phyloP scores from a whole-genome alignment of 345 rosid genomes.

The Sonneratia alba region DNA sequence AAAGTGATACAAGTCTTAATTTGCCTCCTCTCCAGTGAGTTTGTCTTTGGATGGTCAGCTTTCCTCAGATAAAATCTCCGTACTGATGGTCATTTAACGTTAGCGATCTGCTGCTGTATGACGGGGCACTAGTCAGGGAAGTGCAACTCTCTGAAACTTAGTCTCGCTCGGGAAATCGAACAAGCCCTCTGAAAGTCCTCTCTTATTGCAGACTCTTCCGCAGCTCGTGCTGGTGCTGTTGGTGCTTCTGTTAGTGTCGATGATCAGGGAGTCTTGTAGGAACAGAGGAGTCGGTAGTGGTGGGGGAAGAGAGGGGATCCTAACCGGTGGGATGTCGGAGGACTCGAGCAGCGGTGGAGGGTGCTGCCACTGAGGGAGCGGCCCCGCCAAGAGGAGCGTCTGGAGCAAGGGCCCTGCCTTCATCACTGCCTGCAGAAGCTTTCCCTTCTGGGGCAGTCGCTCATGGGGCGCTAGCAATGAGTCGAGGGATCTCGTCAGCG shows the following conservation, averaged over 20 bases:
- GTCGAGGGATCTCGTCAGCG: constrained; percentile 9
- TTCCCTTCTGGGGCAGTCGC: constrained; percentile 13
- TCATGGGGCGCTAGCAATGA: constrained; percentile 24
- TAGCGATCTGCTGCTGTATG: neutral
- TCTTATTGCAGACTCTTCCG: constrained; percentile 50
- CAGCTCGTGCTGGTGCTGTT: constrained; percentile 13
- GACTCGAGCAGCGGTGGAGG: constrained; percentile 92
- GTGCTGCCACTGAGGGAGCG: constrained; percentile 92
- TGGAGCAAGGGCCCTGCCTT: constrained; percentile 91
- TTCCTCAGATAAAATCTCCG: neutral
- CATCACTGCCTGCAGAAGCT: constrained; percentile 87
- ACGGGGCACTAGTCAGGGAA: constrained; percentile 33
- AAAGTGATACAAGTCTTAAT: too few species aligned
- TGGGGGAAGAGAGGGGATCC: constrained; percentile 49
- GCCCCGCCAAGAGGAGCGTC: constrained; percentile 89
- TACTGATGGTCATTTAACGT: neutral
- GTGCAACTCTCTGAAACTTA: constrained; percentile 56
- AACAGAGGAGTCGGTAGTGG: constrained; percentile 28
- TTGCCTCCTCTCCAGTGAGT: constrained; percentile 9
- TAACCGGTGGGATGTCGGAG: constrained; percentile 89
- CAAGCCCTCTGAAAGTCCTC: constrained; percentile 38
- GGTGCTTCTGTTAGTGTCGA: constrained; percentile 14
- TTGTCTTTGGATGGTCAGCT: constrained; percentile 7
- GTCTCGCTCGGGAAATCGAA: constrained; percentile 39
- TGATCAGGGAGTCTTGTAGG: constrained; percentile 35